Percentiles rank a stretch among this genome's conserved stretches.
phyloP scores from a whole-genome alignment of 2,329 filamentous ascomycete genomes.

The Claviceps purpurea region DNA sequence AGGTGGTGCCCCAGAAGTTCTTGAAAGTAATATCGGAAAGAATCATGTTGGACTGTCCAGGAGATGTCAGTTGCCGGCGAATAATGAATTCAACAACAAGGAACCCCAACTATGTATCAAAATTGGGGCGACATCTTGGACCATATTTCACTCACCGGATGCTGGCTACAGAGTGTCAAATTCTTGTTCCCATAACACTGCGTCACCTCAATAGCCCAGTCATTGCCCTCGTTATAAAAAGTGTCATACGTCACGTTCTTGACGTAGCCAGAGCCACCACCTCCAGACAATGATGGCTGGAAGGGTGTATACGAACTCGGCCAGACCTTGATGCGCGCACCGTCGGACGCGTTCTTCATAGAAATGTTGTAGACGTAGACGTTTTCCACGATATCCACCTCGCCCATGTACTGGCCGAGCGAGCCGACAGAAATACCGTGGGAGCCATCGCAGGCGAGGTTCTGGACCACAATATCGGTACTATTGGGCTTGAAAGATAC shows the following conservation, averaged over 20 bases:
- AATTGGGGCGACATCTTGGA: too few relatives aligned
- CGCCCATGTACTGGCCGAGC: constrained; percentile 50
- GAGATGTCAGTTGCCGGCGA: not conserved
- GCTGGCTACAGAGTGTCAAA: not conserved
- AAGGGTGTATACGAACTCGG: constrained; percentile 30
- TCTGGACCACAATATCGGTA: constrained; percentile 54
- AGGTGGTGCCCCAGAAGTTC: not conserved
- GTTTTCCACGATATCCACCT: constrained; percentile 55
- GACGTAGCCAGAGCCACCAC: constrained; percentile 39
- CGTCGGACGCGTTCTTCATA: constrained; percentile 48
- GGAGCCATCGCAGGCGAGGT: constrained; percentile 53
- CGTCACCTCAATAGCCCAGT: constrained; percentile 16
- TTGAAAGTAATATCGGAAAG: not conserved
- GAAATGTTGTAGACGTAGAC: constrained; percentile 49
- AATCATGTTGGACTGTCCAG: not conserved
- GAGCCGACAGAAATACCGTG: constrained; percentile 64
- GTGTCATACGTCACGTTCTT: constrained; percentile 54
- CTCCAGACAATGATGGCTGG: constrained; percentile 42
- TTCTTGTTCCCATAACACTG: constrained; percentile 1
- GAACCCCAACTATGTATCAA: not conserved
- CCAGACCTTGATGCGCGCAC: constrained; percentile 64
- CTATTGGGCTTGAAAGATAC: constrained; percentile 65
- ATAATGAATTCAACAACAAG: too few relatives aligned
- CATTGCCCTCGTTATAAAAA: constrained; percentile 47
- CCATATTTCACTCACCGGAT: not conserved